A percentile compares a stretch with the other conserved stretches of the same genome.
These are phyloP conservation scores for Leishmania lainsoni DNA, from an alignment of 208 protist genomes.

Conservation along the genomic window DNA sequence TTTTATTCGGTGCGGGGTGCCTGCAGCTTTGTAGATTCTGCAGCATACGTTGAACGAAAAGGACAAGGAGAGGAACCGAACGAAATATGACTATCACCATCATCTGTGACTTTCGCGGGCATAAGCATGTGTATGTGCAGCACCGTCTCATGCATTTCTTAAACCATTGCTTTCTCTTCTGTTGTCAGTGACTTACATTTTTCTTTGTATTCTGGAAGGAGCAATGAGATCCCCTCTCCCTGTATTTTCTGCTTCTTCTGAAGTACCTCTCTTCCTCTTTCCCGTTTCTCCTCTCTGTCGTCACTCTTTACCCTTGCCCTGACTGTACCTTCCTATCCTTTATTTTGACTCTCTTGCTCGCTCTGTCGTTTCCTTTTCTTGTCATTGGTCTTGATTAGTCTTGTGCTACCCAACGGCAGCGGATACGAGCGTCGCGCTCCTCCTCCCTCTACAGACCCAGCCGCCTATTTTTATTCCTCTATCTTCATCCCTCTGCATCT, in stretches of 20 bases:
- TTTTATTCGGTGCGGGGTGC: not conserved
- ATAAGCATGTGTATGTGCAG: not conserved
- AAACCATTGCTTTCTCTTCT: not conserved
- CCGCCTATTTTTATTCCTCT: not conserved
- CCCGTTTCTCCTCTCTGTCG: not conserved
- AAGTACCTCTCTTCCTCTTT: not conserved
- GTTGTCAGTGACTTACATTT: not conserved
- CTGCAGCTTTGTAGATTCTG: not conserved
- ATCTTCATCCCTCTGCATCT: not conserved
- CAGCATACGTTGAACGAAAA: not conserved
- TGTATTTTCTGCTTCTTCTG: not conserved
- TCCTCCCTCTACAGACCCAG: not conserved
- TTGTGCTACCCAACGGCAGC: not conserved
- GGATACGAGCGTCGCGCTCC: not conserved
- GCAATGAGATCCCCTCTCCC: not conserved
- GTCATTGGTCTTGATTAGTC: not conserved
- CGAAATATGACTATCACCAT: not conserved
- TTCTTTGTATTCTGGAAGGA: not conserved
- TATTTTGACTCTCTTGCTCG: not conserved
- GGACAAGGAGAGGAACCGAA: not conserved
- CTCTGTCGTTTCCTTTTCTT: not conserved
- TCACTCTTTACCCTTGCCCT: not conserved
- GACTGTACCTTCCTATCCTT: not conserved
- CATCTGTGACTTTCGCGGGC: not conserved
- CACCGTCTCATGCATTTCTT: not conserved